phyloP scores from a whole-genome alignment of 2,329 filamentous ascomycete genomes.

The Beauveria australis region DNA sequence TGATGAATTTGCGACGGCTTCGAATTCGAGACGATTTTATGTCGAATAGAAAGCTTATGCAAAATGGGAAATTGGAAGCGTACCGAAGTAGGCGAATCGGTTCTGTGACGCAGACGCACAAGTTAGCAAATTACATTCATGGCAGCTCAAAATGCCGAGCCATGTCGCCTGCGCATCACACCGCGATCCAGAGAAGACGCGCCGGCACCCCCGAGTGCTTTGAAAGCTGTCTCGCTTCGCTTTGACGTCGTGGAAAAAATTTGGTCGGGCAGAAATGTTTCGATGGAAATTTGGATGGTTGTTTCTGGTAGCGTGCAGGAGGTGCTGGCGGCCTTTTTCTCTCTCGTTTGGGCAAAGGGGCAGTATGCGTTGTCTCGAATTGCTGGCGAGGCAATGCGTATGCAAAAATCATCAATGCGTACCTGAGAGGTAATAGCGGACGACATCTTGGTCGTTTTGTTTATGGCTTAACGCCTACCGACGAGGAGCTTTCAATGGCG shows the following conservation, averaged over 20 bases:
- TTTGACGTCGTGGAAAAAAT: neutral
- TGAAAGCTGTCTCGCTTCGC: neutral
- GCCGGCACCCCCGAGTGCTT: neutral
- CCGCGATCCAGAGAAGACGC: neutral
- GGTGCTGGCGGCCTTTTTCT: neutral
- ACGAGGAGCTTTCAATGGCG: conserved; percentile 28
- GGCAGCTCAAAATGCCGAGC: neutral
- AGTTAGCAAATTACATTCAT: conserved; percentile 8
- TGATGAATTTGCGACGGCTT: neutral
- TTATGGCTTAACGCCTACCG: conserved; percentile 42
- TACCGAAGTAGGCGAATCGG: conserved; percentile 98
- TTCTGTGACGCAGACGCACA: conserved; percentile 51
- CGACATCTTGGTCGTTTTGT: conserved; percentile 49
- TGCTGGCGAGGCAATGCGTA: neutral
- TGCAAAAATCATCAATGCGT: conserved; percentile 21
- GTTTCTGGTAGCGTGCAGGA: neutral
- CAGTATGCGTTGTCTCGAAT: neutral
- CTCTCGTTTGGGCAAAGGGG: neutral
- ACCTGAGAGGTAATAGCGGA: conserved; percentile 48
- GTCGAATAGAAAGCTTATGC: conserved; percentile 16
- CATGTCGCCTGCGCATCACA: neutral
- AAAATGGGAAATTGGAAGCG: conserved; percentile 20
- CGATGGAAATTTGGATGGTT: neutral
- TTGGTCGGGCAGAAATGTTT: neutral
- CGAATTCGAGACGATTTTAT: conserved; percentile 6